A percentile compares a stretch with the other conserved stretches of the same genome.
phyloP scores from a whole-genome alignment of 495 filamentous ascomycete species.

The Neurospora sp. region DNA sequence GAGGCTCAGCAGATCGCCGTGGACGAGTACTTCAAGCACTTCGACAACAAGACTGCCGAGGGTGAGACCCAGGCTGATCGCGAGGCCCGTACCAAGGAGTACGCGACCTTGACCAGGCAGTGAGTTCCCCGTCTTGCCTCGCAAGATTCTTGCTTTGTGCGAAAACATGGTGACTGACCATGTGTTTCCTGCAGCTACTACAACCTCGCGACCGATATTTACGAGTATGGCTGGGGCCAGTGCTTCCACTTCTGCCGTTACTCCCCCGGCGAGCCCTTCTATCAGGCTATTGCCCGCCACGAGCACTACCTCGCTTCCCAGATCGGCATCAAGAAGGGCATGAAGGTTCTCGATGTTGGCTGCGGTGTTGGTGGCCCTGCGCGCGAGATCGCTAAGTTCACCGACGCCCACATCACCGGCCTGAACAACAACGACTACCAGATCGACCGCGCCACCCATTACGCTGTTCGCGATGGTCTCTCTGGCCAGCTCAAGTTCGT shows the following conservation, averaged over 20 bases:
- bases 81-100: conserved; percentile 78
- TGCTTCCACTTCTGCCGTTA: conserved; percentile 99
- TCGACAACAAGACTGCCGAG: conserved; percentile 83
- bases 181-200: conserved; percentile 63
- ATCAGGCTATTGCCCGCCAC: conserved; percentile 90
- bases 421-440: conserved; percentile 99
- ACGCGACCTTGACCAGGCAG: conserved; percentile 92
- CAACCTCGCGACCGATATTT: conserved; percentile 94
- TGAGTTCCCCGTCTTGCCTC: conserved; percentile 35
- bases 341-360: conserved; percentile 92
- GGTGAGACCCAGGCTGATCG: conserved; percentile 74
- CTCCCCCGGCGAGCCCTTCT: conserved; percentile 76
- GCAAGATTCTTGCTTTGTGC: neutral
- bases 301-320: conserved; percentile 95
- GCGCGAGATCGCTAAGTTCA: conserved; percentile 92
- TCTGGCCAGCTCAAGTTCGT: conserved; percentile 75
- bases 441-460: conserved; percentile 84
- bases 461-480: conserved; percentile 73
- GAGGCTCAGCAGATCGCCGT: conserved; percentile 79
- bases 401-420: conserved; percentile 78
- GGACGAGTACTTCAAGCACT: conserved; percentile 99
- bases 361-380: conserved; percentile 98
- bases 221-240: conserved; percentile 94
- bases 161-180: conserved; percentile 2
- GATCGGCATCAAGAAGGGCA: conserved; percentile 75